Percentiles rank a stretch among this genome's conserved stretches.
These are phyloP conservation scores for Saururus chinensis DNA, from an alignment of 164 flowering plant species.

Conservation along the genomic window DNA sequence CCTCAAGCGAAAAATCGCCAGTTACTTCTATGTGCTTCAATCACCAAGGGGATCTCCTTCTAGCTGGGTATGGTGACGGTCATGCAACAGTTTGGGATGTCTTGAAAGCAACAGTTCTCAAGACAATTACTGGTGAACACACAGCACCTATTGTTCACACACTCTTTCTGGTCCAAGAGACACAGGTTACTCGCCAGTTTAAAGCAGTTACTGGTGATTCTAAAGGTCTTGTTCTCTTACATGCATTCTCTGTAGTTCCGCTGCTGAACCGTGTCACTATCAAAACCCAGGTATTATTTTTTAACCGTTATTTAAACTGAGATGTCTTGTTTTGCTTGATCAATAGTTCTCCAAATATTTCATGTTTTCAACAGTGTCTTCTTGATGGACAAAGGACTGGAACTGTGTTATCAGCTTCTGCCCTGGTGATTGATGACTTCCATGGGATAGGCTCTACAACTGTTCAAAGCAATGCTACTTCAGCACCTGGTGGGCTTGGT, in stretches of 20 bases:
- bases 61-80: conserved; percentile 92
- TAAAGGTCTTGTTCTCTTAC: conserved; percentile 75
- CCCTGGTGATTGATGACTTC: conserved; percentile 58
- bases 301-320: conserved; percentile 1
- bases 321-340: conserved; percentile 1
- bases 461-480: conserved; percentile 34
- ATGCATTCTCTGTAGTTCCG: conserved; percentile 55
- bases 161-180: conserved; percentile 79
- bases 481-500: conserved; percentile 51
- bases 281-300: conserved; percentile 52
- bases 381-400: conserved; percentile 83
- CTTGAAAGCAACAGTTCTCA: conserved; percentile 50
- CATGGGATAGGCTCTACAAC: conserved; percentile 28
- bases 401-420: conserved; percentile 69
- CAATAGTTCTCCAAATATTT: conserved; percentile 1
- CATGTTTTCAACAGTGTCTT: conserved; percentile 49
- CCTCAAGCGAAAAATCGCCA: conserved; percentile 70
- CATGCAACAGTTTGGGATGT: conserved; percentile 87
- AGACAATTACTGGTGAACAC: conserved; percentile 73
- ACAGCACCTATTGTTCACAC: conserved; percentile 76
- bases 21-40: conserved; percentile 93
- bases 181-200: conserved; percentile 74
- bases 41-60: conserved; percentile 87
- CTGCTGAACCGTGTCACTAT: conserved; percentile 45
- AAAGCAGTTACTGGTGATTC: conserved; percentile 88